Evolutionary conservation across 225 moss, liverwort and hornwort species (phyloP).

Genomic region (Sphagnum contortum): DNA sequence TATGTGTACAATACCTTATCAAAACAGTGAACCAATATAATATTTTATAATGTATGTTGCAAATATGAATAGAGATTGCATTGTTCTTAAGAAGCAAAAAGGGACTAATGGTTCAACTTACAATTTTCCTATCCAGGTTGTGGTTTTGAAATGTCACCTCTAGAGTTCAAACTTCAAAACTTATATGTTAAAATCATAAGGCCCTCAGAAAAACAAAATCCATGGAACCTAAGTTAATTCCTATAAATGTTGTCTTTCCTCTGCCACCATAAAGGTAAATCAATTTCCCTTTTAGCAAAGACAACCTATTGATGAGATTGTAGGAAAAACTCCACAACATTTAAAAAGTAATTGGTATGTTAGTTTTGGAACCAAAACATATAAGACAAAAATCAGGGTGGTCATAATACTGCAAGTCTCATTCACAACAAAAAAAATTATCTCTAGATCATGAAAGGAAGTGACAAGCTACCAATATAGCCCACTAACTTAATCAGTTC

Average conservation of each 20-base stretch:
- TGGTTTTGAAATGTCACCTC: neutral
- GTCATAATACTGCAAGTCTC: too few species aligned
- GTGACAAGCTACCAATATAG: too few species aligned
- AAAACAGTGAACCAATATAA: conserved; percentile 2
- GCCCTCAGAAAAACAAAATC: too few species aligned
- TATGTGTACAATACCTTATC: neutral
- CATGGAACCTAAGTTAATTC: neutral
- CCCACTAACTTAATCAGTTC: too few species aligned
- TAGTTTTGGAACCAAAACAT: too few species aligned
- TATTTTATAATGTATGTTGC: neutral
- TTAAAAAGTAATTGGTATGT: neutral
- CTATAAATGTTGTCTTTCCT: conserved; percentile 8
- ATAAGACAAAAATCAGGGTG: too few species aligned
- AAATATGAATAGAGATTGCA: neutral
- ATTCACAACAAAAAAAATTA: too few species aligned
- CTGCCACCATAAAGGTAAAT: conserved; percentile 10
- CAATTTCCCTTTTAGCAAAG: conserved; percentile 10
- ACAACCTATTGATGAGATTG: neutral
- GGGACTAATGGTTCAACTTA: conserved; percentile 2
- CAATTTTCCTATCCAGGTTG: conserved; percentile 3
- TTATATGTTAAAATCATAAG: too few species aligned
- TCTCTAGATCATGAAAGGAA: too few species aligned
- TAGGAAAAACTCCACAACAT: neutral
- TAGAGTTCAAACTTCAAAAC: too few species aligned
- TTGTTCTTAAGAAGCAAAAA: neutral